These are phyloP conservation scores for Solanum appendiculatum DNA, from an alignment of 257 asterid species.

Conservation along the genomic window DNA sequence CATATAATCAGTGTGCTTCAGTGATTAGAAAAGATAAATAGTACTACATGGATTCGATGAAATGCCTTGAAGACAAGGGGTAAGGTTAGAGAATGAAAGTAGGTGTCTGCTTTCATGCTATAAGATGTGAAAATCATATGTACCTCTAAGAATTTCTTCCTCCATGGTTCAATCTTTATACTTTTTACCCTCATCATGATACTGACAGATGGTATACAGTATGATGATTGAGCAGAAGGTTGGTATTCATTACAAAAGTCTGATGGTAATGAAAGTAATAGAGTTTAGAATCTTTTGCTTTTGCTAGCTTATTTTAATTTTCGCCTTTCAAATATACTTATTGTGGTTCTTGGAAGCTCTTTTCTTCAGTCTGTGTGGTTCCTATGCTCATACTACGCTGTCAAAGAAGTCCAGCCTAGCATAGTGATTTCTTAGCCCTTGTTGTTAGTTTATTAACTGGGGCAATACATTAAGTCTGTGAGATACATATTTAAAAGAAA, in stretches of 20 bases:
- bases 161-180: not conserved
- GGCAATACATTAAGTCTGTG: not conserved
- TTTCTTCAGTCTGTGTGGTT: not conserved
- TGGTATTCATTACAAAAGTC: not conserved
- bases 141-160: not conserved
- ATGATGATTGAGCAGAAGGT: constrained; percentile 61
- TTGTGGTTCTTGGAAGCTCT: not conserved
- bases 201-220: constrained; percentile 10
- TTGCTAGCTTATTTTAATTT: constrained; percentile 1
- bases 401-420: not conserved
- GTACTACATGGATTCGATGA: not conserved
- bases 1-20: not conserved
- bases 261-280: not conserved
- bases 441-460: not conserved
- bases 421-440: not conserved
- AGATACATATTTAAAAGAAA: not conserved
- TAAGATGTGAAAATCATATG: not conserved
- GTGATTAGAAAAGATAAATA: not conserved
- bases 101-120: not conserved
- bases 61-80: not conserved
- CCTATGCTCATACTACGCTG: not conserved
- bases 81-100: not conserved
- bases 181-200: not conserved
- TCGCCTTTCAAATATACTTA: not conserved
- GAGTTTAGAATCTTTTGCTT: not conserved